phyloP scores from a whole-genome alignment of 169 alveolate genomes.

The Plasmodium sp. region DNA sequence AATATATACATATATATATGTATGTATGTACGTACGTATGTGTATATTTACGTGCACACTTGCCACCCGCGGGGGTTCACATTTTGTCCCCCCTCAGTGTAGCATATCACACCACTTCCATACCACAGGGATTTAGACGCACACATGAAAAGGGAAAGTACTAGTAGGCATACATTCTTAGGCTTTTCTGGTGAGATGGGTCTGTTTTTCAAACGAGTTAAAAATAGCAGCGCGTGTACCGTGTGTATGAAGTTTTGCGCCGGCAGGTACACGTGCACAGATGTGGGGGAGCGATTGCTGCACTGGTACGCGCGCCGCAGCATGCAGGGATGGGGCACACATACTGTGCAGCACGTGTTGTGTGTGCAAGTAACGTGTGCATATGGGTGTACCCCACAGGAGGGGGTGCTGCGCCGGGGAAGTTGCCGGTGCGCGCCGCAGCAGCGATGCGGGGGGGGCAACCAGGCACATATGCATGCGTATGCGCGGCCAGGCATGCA shows the following conservation, averaged over 20 bases:
- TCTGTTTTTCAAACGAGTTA: slow-evolving; percentile 4
- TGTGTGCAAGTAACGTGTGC: not conserved
- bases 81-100: not conserved
- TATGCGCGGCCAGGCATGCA: not conserved
- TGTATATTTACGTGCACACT: not conserved
- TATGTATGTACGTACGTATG: not conserved
- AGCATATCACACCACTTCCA: not conserved
- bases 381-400: too few species aligned
- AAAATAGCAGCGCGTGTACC: not conserved
- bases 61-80: not conserved
- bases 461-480: not conserved
- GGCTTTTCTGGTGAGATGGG: not conserved
- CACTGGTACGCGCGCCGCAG: too few species aligned
- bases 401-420: too few species aligned
- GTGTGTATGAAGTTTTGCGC: not conserved
- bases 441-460: too few species aligned
- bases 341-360: not conserved
- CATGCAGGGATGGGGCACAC: not conserved
- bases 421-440: not conserved
- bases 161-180: not conserved
- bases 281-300: not conserved
- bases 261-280: not conserved
- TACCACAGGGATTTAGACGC: not conserved
- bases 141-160: not conserved
- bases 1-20: not conserved